Percentiles rank a stretch among this genome's conserved stretches.
Evolutionary conservation across 192 early-diverging fungal genomes (phyloP).

Genomic region (Kappamyces sp.): DNA sequence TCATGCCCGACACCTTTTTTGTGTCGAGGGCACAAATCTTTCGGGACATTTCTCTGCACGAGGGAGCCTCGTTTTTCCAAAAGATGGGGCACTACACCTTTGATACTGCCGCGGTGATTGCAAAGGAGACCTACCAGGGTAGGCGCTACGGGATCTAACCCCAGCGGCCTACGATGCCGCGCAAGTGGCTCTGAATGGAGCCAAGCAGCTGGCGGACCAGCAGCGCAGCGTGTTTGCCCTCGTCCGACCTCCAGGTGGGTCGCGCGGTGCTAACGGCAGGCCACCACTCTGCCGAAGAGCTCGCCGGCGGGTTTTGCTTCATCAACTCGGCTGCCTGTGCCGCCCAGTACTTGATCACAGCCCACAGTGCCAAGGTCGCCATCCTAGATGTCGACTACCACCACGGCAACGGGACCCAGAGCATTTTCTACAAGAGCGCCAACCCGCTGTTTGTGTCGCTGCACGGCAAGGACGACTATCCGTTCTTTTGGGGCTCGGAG

Average conservation of each 20-base stretch:
- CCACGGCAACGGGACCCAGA: constrained; percentile 33
- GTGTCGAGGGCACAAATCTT: background rate
- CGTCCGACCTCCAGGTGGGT: constrained; percentile 29
- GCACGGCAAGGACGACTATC: constrained; percentile 57
- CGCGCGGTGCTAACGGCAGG: background rate
- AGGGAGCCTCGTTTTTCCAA: background rate
- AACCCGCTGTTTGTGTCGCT: constrained; percentile 63
- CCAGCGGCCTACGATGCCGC: constrained; percentile 53
- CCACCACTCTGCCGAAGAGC: constrained; percentile 45
- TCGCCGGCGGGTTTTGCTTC: constrained; percentile 78
- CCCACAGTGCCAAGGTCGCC: constrained; percentile 47
- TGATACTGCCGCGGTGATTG: constrained; percentile 48
- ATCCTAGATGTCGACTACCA: constrained; percentile 76
- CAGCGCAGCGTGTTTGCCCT: constrained; percentile 24
- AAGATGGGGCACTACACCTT: constrained; percentile 45
- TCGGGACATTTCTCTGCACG: constrained; percentile 1
- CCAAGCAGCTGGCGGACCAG: constrained; percentile 43
- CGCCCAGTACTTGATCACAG: constrained; percentile 51
- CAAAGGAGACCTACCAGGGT: constrained; percentile 50
- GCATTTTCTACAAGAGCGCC: constrained; percentile 29
- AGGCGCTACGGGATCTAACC: no score
- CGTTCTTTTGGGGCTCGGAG: constrained; percentile 54
- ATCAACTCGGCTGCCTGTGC: constrained; percentile 87
- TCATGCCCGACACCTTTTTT: constrained; percentile 45
- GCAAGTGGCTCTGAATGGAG: constrained; percentile 59